Evolutionary conservation across 83 land plant genomes (phyloP).

Genomic region (Isoetes engelmannii): DNA sequence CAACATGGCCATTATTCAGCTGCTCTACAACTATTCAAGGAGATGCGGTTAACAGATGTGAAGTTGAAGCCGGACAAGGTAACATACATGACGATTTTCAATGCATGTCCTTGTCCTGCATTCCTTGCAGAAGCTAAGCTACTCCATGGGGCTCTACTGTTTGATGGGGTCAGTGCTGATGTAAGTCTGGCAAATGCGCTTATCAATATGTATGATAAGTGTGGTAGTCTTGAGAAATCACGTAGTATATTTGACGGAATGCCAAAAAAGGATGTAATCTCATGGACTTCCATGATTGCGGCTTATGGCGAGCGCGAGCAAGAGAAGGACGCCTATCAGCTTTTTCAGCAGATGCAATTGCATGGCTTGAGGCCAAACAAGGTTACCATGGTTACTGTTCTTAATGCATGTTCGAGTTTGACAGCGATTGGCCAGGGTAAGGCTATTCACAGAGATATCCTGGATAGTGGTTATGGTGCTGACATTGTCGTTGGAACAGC

Average conservation of each 20-base stretch:
- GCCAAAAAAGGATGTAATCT: conserved; percentile 19
- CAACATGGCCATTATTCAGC: conserved; percentile 17
- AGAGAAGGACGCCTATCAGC: background rate
- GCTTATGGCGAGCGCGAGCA: background rate
- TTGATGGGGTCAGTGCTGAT: conserved; percentile 17
- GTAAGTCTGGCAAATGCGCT: conserved; percentile 21
- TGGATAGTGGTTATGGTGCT: too few species aligned
- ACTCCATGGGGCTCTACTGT: conserved; percentile 16
- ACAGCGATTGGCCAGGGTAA: too few species aligned
- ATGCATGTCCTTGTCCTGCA: conserved; percentile 20
- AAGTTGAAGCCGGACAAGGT: conserved; percentile 23
- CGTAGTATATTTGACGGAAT: conserved; percentile 14
- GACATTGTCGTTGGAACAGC: too few species aligned
- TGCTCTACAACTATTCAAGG: conserved; percentile 14
- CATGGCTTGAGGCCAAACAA: too few species aligned
- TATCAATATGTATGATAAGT: conserved; percentile 23
- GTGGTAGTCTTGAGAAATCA: conserved; percentile 26
- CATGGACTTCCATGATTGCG: conserved; percentile 22
- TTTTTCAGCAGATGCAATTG: too few species aligned
- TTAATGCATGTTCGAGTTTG: too few species aligned
- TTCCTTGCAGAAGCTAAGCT: conserved; percentile 19
- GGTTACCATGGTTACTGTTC: too few species aligned
- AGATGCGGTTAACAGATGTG: conserved; percentile 15
- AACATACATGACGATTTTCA: conserved; percentile 24
- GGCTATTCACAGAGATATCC: too few species aligned